phyloP scores from a whole-genome alignment of 441 rosid species.

The Bocquillonia castaneifolia region DNA sequence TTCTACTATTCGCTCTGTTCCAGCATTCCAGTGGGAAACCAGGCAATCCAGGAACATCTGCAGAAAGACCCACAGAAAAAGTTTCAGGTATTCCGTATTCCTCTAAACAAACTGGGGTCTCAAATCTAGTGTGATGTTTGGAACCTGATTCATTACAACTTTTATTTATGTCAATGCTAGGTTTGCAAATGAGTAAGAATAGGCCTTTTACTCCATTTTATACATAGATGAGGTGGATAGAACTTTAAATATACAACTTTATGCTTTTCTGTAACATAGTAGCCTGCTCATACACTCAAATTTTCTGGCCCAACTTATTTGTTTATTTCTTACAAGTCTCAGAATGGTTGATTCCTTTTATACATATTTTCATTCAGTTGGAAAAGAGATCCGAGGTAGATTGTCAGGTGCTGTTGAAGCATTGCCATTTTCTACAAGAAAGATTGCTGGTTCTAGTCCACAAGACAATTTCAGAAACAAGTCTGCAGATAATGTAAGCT shows the following conservation, averaged over 20 bases:
- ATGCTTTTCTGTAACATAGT: not conserved
- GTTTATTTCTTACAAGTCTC: not conserved
- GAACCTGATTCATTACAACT: not conserved
- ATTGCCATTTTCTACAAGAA: conserved; percentile 70
- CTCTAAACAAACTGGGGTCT: conserved; percentile 9
- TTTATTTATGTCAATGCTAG: not conserved
- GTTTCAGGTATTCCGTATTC: conserved; percentile 50
- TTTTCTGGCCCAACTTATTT: not conserved
- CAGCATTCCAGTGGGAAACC: conserved; percentile 55
- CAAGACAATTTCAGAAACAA: conserved; percentile 60
- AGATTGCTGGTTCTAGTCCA: conserved; percentile 48
- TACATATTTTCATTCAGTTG: conserved; percentile 37
- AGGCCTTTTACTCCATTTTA: not conserved
- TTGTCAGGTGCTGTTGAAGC: conserved; percentile 90
- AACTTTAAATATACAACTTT: not conserved
- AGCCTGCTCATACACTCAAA: not conserved
- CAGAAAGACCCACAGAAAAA: conserved; percentile 60
- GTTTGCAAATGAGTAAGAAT: not conserved
- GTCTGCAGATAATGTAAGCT: conserved; percentile 59
- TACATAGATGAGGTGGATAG: not conserved
- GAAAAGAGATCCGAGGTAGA: conserved; percentile 78
- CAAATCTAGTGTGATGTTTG: conserved; percentile 6
- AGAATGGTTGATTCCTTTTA: not conserved
- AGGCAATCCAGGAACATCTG: conserved; percentile 57
- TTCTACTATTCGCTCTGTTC: conserved; percentile 17